Percentiles rank a stretch among this genome's conserved stretches.
phyloP scores from a whole-genome alignment of 1,284 basidiomycete genomes.

The Ustanciosporium gigantosporum region DNA sequence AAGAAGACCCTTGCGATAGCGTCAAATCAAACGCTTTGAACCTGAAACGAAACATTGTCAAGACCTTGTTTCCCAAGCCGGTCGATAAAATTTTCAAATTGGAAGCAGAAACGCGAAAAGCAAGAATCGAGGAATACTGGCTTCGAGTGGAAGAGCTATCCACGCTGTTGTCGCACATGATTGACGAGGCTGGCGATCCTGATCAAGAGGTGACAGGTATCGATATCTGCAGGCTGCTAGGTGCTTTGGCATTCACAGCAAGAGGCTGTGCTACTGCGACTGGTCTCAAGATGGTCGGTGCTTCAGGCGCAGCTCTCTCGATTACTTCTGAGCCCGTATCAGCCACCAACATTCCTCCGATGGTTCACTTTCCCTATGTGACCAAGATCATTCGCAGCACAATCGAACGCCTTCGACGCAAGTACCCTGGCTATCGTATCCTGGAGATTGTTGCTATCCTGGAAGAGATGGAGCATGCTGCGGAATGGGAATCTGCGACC shows the following conservation, averaged over 20 bases:
- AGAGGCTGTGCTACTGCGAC: neutral
- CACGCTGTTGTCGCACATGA: no score
- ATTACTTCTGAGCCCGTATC: no score
- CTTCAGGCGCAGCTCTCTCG: no score
- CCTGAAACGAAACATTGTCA: neutral
- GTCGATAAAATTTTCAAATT: neutral
- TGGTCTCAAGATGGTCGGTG: no score
- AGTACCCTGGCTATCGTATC: neutral
- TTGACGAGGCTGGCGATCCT: neutral
- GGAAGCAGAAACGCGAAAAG: neutral
- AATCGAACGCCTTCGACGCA: neutral
- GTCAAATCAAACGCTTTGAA: no score
- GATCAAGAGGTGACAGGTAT: neutral
- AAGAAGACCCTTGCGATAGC: no score
- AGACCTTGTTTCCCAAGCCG: neutral
- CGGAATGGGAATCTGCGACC: neutral
- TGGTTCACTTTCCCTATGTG: neutral
- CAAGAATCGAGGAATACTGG: neutral
- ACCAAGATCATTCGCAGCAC: neutral
- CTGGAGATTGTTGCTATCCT: neutral
- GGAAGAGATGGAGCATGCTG: neutral
- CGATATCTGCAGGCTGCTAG: neutral
- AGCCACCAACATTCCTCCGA: neutral
- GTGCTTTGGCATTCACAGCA: neutral
- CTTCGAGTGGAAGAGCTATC: no score